These are phyloP conservation scores for Sphaerulina musiva DNA, from an alignment of 2,329 filamentous ascomycete species.

Conservation along the genomic window DNA sequence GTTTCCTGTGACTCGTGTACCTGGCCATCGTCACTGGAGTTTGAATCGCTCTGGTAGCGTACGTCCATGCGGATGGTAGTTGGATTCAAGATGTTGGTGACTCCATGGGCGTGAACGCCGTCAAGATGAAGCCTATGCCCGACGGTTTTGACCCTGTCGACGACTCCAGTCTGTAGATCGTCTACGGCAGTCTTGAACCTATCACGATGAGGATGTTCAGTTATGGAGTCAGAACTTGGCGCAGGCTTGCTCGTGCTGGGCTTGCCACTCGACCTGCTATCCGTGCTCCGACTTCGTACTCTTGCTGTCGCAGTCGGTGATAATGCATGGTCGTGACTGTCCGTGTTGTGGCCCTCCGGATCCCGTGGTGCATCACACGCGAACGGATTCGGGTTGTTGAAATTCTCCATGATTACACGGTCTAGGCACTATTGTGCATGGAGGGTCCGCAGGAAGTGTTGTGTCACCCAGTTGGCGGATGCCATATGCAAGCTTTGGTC, in stretches of 20 bases:
- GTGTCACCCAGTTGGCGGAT: neutral
- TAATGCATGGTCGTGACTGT: neutral
- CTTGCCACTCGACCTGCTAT: neutral
- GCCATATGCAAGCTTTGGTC: conserved; percentile 3
- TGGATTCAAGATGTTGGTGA: conserved; percentile 16
- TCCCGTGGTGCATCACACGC: conserved; percentile 1
- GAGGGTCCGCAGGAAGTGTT: neutral
- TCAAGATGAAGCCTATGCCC: conserved; percentile 12
- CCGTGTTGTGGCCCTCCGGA: neutral
- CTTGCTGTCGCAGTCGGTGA: neutral
- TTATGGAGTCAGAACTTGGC: neutral
- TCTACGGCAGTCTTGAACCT: conserved; percentile 15
- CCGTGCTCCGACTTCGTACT: conserved; percentile 1
- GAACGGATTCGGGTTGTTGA: conserved; percentile 13
- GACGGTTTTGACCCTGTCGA: conserved; percentile 13
- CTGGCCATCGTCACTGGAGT: conserved; percentile 1
- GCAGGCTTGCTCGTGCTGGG: neutral
- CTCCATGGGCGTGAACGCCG: conserved; percentile 14
- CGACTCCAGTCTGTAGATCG: conserved; percentile 13
- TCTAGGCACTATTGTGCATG: neutral
- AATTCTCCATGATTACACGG: conserved; percentile 9
- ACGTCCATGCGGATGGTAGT: conserved; percentile 19
- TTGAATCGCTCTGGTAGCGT: conserved; percentile 9
- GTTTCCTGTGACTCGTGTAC: conserved; percentile 9
- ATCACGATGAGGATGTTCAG: conserved; percentile 7